Evolutionary conservation across 164 flowering plant species (phyloP), one percentile per base, ranked within the genome.

Genomic region (Piper betle): DNA sequence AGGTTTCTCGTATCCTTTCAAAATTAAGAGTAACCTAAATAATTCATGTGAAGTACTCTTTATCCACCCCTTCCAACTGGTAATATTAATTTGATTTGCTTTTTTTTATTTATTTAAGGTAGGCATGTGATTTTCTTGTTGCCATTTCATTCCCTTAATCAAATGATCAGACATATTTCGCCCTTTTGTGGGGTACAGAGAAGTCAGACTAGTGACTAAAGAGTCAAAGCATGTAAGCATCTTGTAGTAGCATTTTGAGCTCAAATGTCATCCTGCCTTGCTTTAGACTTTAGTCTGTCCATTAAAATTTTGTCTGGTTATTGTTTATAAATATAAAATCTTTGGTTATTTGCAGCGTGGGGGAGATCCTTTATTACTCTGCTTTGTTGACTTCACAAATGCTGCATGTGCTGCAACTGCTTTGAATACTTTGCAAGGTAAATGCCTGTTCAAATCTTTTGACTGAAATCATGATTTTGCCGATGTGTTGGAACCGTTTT

Each of bases 1-100:
- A 87, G 76, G 88, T 87, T 62, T 82, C 88, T 72, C 91, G 90
- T 84, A 86, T 86, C 94, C 89, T 81, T 72, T 65, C 20, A 48
- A 40, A 25, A 58, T 13, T 25, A 25, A 25, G 33, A 25, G 33
- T 25, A 25, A 25, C 33, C 33, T 25, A 25, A 25, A 25, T 25
- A 25, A 25, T 25, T 25, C 33, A 25, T 25, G 1, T 25, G 33
- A 25, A 25, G 33, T 25, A 25, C 33, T 25, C 33, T 25, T 25
- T 25, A 25, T 25, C 33, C 33, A 25, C 33, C 33, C 11, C 10
- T 62, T 46, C 25, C 7, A 12, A 42, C 4, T 53, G 18, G 15
- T 53, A 17, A 37, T 50, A 11, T 4, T 50, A 50, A 3, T 37
- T 19, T 37, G 10, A 52, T 52, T 20, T 63, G 4, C 0, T 68